Evolutionary conservation across 1,284 basidiomycete genomes (phyloP).

Genomic region (Cutaneotrichosporon cavernicola): DNA sequence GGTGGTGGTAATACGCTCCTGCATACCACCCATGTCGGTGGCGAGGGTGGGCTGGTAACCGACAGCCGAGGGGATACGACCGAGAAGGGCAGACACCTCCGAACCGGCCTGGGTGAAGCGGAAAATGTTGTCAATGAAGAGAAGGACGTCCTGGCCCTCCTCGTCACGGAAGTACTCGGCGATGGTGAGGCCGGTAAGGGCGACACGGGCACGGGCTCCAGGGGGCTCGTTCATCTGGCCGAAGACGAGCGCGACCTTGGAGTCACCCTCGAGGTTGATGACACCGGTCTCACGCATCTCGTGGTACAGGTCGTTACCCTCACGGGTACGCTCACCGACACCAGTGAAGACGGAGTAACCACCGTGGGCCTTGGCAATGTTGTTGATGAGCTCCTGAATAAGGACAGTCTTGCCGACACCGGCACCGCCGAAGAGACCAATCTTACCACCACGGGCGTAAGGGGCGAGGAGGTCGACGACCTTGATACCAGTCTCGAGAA

Average conservation of each 20-base stretch:
- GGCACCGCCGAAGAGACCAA: slow-evolving; percentile 99
- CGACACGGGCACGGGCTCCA: slow-evolving; percentile 99
- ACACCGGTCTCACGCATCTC: slow-evolving; percentile 99
- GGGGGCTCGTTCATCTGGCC: slow-evolving; percentile 99
- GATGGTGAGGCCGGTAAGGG: slow-evolving; percentile 96
- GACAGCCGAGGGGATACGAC: slow-evolving; percentile 99
- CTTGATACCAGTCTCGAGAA: slow-evolving; percentile 99
- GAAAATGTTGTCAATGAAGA: slow-evolving; percentile 99
- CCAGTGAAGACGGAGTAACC: slow-evolving; percentile 99
- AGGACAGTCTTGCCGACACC: slow-evolving; percentile 99
- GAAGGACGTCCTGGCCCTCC: slow-evolving; percentile 98
- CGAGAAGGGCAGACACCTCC: slow-evolving; percentile 97
- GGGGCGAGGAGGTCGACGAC: slow-evolving; percentile 99
- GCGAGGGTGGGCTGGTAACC: slow-evolving; percentile 99
- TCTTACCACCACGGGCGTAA: slow-evolving; percentile 99
- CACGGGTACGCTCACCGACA: slow-evolving; percentile 96
- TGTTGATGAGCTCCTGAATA: slow-evolving; percentile 97
- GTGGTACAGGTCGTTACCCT: slow-evolving; percentile 99
- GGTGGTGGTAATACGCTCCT: slow-evolving; percentile 98
- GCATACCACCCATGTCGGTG: slow-evolving; percentile 99
- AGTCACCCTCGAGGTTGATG: slow-evolving; percentile 97
- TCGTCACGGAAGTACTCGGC: slow-evolving; percentile 99
- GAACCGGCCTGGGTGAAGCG: slow-evolving; percentile 99
- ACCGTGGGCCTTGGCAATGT: slow-evolving; percentile 99
- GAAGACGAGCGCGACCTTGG: slow-evolving; percentile 99